Evolutionary conservation across 805 yeast genomes (phyloP).

Genomic region (Maudiozyma saulgeensis): DNA sequence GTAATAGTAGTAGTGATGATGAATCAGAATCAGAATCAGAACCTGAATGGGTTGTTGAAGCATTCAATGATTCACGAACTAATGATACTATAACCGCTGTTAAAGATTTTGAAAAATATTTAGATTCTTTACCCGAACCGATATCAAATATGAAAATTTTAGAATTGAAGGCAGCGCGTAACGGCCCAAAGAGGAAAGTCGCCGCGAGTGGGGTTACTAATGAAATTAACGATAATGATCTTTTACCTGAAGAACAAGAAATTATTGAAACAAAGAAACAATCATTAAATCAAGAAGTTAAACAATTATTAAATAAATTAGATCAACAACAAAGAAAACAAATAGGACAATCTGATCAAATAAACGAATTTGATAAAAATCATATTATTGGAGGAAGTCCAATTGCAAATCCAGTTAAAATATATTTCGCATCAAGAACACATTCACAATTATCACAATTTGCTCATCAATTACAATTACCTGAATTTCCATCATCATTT

Average conservation of each 20-base stretch:
- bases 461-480: conserved; percentile 55
- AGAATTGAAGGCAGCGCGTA: neutral
- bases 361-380: neutral
- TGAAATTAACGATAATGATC: neutral
- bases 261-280: neutral
- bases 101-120: conserved; percentile 30
- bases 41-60: conserved; percentile 53
- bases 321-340: neutral
- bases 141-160: neutral
- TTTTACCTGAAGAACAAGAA: neutral
- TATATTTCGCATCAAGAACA: conserved; percentile 75
- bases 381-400: neutral
- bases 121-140: conserved; percentile 14
- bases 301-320: neutral
- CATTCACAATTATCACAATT: conserved; percentile 84
- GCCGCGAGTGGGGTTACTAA: neutral
- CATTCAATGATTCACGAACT: conserved; percentile 25
- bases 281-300: neutral
- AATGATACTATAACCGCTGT: conserved; percentile 5
- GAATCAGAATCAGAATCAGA: conserved; percentile 37
- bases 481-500: conserved; percentile 56
- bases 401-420: conserved; percentile 34
- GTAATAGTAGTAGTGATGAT: conserved; percentile 33
- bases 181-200: too few relatives aligned
- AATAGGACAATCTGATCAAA: neutral